Percentiles rank a stretch among this genome's conserved stretches.
Evolutionary conservation across 2,329 filamentous ascomycete genomes (phyloP).

Genomic region (Paraconiothyrium brasiliense): DNA sequence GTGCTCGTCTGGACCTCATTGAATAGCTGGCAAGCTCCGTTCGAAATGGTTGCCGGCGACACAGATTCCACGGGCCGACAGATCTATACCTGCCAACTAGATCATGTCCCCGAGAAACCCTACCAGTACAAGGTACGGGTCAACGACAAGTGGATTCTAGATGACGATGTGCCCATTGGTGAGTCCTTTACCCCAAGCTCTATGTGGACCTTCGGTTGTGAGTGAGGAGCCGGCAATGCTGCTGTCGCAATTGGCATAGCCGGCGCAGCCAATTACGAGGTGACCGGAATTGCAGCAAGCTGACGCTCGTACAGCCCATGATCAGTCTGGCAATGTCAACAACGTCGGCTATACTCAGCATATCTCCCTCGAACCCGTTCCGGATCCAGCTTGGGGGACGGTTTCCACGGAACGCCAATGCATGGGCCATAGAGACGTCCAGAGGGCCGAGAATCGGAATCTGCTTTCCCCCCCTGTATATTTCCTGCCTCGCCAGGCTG

Average conservation of each 20-base stretch:
- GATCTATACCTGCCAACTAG: conserved; percentile 66
- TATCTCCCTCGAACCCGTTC: background rate
- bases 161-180: conserved; percentile 70
- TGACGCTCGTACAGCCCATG: conserved; percentile 54
- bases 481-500: background rate
- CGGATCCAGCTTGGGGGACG: background rate
- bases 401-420: background rate
- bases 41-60: conserved; percentile 66
- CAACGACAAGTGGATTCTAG: conserved; percentile 71
- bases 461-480: background rate
- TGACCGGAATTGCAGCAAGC: conserved; percentile 6
- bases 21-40: conserved; percentile 70
- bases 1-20: conserved; percentile 77
- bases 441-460: background rate
- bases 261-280: background rate
- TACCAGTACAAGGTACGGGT: conserved; percentile 81
- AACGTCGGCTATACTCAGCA: conserved; percentile 56
- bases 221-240: background rate
- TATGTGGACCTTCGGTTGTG: background rate
- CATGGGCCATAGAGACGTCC: background rate
- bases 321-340: conserved; percentile 63
- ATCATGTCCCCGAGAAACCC: conserved; percentile 64
- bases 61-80: conserved; percentile 61
- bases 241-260: background rate
- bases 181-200: conserved; percentile 34